Evolutionary conservation across 768 basidiomycete genomes (phyloP), one percentile per base, ranked within the genome.

Genomic region (Pisolithus marmoratus): DNA sequence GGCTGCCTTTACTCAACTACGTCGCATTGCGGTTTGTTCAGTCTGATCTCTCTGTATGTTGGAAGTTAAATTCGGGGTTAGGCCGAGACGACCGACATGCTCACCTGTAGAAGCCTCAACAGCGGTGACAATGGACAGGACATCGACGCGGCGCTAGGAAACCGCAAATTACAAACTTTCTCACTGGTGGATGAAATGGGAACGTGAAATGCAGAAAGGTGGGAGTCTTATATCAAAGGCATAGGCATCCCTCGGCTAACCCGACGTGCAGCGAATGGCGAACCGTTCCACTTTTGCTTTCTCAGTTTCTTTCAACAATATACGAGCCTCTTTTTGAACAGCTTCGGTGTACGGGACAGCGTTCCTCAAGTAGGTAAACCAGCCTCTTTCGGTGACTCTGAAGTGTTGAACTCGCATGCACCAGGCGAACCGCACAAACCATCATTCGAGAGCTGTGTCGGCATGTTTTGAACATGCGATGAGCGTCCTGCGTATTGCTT

Each of bases 301-400:
- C 75, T 92, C 20, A 81, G 69, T 59, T 79, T 87, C 60, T 92
- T 91, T 74, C 78, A 86, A 46, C 73, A 89, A 29, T 80, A 92
- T 63, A 85, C 89, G 47, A 76, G 85, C 54, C 74, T 93, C 46
- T 92, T 91, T 70, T 68, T 92, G 64, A 92, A 92, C 66, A 88
- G 86, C 57, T 87, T 90, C 65, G 90, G 87, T 24, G 81, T 90
- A 45, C 83, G 86, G 58, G 76, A 78, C 19, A 76, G 80, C 34
- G 74, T 84, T 67, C 65, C 73, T 49, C 75, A 81, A 48, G 85
- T 80, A 59, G 60, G 79, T 72, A 40, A 53, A 46, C 29, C 31
- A 34, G 38, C 52, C 37, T 34, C 34, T 29, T 46, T 31, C 7
- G 20, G 36, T 26, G 17, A 47, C 15, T 19, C 40, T 50, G 29